Evolutionary conservation across 192 early-diverging fungal species (phyloP).

Genomic region (Coemansia sp.): DNA sequence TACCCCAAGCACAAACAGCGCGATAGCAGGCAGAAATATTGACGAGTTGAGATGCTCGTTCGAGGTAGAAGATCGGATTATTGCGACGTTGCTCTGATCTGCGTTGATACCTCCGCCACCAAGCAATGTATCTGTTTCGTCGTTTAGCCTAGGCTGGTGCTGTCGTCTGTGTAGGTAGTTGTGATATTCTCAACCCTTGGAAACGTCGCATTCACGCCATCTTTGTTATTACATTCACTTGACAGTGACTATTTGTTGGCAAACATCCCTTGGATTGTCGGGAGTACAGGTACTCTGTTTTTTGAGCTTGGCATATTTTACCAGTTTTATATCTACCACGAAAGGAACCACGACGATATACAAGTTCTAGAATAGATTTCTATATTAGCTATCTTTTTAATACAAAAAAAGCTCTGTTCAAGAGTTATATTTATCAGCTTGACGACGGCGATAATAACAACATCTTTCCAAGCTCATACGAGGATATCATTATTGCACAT

Average conservation of each 20-base stretch:
- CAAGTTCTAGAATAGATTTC: background rate
- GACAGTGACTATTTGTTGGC: constrained; percentile 41
- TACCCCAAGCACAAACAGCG: background rate
- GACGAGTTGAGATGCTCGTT: background rate
- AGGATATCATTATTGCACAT: constrained; percentile 96
- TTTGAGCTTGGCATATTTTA: constrained; percentile 72
- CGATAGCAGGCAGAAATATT: background rate
- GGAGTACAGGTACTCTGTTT: constrained; percentile 65
- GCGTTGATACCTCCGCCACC: background rate
- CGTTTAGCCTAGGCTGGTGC: constrained; percentile 2
- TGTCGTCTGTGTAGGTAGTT: constrained; percentile 53
- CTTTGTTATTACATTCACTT: constrained; percentile 67
- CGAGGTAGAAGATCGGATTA: background rate
- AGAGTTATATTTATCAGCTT: background rate
- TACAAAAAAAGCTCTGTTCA: background rate
- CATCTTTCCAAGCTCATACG: constrained; percentile 74
- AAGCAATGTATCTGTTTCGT: background rate
- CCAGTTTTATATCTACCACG: constrained; percentile 61
- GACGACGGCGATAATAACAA: constrained; percentile 12
- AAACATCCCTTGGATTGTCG: constrained; percentile 59
- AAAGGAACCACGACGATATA: background rate
- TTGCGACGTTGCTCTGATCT: background rate
- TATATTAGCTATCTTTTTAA: background rate
- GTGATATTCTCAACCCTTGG: constrained; percentile 70
- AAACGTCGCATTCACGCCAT: constrained; percentile 59